phyloP scores from a whole-genome alignment of 2,329 filamentous ascomycete genomes.

The Cytospora chrysosperma region DNA sequence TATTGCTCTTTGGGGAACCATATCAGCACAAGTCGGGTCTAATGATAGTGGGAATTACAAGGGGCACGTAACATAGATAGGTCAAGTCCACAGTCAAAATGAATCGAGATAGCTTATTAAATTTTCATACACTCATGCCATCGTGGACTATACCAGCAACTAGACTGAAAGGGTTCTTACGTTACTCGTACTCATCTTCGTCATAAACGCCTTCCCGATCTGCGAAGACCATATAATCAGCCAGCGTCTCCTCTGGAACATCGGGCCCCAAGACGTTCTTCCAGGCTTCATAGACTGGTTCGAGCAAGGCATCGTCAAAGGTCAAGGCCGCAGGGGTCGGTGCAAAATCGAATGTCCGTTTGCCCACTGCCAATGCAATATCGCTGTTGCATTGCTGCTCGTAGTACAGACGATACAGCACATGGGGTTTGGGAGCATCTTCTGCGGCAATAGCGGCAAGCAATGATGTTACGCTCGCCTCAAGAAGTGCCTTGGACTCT shows the following conservation, averaged over 20 bases:
- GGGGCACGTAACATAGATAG: background rate
- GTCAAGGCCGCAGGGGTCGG: conserved; percentile 63
- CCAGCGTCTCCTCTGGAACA: conserved; percentile 43
- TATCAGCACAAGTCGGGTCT: conserved; percentile 2
- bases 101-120: conserved; percentile 26
- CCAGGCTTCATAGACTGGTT: conserved; percentile 71
- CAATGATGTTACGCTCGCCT: conserved; percentile 42
- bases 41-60: background rate
- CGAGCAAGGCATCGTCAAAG: conserved; percentile 70
- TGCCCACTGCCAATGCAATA: conserved; percentile 33
- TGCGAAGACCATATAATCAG: conserved; percentile 73
- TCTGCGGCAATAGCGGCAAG: conserved; percentile 33
- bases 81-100: background rate
- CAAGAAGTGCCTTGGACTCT: conserved; percentile 39
- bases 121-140: conserved; percentile 23
- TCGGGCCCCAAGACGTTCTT: conserved; percentile 53
- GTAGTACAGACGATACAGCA: conserved; percentile 55
- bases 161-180: background rate
- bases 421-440: conserved; percentile 31
- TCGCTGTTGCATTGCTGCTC: conserved; percentile 41
- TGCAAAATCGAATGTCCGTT: conserved; percentile 55
- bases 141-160: conserved; percentile 8
- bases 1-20: conserved; percentile 8
- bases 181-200: conserved; percentile 54
- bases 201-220: conserved; percentile 65